Evolutionary conservation across 2,329 filamentous ascomycete genomes (phyloP).

Genomic region (Hansfordia pulvinata): DNA sequence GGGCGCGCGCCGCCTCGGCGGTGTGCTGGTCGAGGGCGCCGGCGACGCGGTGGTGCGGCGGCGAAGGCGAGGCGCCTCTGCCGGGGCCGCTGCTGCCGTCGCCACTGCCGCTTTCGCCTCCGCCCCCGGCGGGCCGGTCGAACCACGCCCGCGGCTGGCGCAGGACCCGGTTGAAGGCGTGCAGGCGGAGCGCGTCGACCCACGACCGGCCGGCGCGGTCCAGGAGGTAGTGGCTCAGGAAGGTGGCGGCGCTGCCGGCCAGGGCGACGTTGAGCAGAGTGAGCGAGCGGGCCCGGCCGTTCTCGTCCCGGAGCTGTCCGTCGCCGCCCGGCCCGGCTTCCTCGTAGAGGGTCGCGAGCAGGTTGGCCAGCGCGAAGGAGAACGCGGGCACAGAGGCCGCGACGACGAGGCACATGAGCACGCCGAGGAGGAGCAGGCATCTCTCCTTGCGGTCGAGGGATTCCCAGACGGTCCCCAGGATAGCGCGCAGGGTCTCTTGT

Average conservation of each 20-base stretch:
- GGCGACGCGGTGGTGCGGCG: constrained; percentile 49
- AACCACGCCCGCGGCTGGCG: constrained; percentile 72
- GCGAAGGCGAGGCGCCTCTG: too few relatives aligned
- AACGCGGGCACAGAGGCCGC: constrained; percentile 61
- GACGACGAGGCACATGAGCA: constrained; percentile 48
- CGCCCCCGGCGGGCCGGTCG: constrained; percentile 47
- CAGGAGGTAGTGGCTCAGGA: constrained; percentile 55
- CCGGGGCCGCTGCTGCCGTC: too few relatives aligned
- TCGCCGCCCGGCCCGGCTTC: constrained; percentile 28
- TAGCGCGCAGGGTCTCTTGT: constrained; percentile 28
- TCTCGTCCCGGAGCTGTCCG: constrained; percentile 55
- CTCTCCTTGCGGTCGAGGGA: constrained; percentile 37
- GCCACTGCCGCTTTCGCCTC: too few relatives aligned
- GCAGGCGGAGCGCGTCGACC: constrained; percentile 57
- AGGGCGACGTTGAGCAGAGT: constrained; percentile 54
- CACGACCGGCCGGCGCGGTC: constrained; percentile 63
- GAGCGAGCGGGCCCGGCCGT: too few relatives aligned
- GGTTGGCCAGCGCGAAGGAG: constrained; percentile 58
- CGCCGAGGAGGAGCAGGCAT: constrained; percentile 41
- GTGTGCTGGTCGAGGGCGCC: constrained; percentile 68
- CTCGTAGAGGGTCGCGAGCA: constrained; percentile 58
- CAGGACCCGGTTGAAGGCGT: constrained; percentile 57
- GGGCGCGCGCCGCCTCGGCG: constrained; percentile 75
- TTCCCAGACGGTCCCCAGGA: constrained; percentile 60
- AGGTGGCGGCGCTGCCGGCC: constrained; percentile 51